Evolutionary conservation across 768 basidiomycete species (phyloP), one percentile per base, ranked within the genome.

Genomic region (Pleurotus tuber-regium): DNA sequence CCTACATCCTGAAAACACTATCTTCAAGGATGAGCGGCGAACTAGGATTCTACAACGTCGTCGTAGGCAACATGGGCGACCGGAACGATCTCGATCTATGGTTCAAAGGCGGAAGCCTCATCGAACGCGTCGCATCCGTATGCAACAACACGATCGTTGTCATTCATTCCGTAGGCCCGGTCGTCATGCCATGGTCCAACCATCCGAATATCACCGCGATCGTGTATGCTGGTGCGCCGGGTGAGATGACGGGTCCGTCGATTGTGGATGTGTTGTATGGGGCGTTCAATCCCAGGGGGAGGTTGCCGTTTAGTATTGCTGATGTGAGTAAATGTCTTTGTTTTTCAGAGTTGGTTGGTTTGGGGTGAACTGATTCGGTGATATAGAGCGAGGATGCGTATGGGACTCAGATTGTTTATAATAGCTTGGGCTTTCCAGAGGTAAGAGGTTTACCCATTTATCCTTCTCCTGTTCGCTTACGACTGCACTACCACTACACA

Each of bases 131-230:
- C 3, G 90, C 92, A 0, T 73, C 79, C 4, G 76, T 80, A 0
- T 85, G 84, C 66, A 78, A 78, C 61, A 89, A 89, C 66, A 87
- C 86, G 0, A 81, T 89, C 31, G 86, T 89, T 7, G 71, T 89
- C 26, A 76, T 80, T 12, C 80, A 89, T 65, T 78, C 76, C 25
- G 81, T 82, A 21, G 82, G 83, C 0, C 81, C 82, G 0, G 62
- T 85, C 43, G 77, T 81, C 42, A 48, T 82, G 25, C 73, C 77
- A 2, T 88, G 87, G 87, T 80, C 84, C 46, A 80, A 85, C 5
- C 79, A 87, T 63, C 81, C 83, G 2, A 89, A 89, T 57, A 75
- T 88, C 42, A 85, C 85, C 29, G 85, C 83, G n/a, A 82, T 83
- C 7, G 63, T 84, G 3, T 88, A 85, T 84, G 84, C 85, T 2